A percentile compares a stretch with the other conserved stretches of the same genome.
Evolutionary conservation across 2,329 filamentous ascomycete genomes (phyloP).

Genomic region (Nemania diffusa): DNA sequence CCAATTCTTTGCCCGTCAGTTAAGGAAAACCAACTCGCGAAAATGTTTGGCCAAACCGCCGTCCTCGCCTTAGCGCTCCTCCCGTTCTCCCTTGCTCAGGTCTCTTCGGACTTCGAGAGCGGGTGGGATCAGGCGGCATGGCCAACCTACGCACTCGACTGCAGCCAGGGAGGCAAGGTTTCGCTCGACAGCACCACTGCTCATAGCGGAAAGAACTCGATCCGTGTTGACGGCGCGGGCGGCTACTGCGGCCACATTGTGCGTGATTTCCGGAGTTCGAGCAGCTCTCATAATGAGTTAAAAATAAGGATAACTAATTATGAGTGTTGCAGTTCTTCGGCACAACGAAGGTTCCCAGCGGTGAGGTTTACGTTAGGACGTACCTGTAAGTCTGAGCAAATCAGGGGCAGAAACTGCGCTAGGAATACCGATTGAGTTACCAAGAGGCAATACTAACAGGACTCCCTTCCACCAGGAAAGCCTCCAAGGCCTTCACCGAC

Average conservation of each 20-base stretch:
- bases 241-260: conserved; percentile 67
- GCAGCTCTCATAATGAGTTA: no score
- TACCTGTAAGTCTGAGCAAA: conserved; percentile 60
- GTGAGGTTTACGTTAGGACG: conserved; percentile 66
- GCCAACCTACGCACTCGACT: conserved; percentile 69
- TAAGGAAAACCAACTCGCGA: conserved; percentile 19
- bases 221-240: conserved; percentile 62
- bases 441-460: conserved; percentile 6
- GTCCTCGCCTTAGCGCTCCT: conserved; percentile 59
- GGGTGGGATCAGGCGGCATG: conserved; percentile 68
- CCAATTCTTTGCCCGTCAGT: conserved; percentile 3
- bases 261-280: no score
- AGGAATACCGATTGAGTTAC: not conserved
- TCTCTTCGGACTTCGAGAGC: conserved; percentile 66
- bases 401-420: not conserved
- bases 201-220: conserved; percentile 66
- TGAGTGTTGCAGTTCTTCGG: conserved; percentile 59
- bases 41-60: conserved; percentile 57
- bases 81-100: conserved; percentile 61
- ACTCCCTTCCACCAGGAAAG: conserved; percentile 56
- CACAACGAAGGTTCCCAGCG: conserved; percentile 64
- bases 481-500: conserved; percentile 65
- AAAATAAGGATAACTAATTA: no score
- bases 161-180: conserved; percentile 68
- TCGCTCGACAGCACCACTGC: conserved; percentile 66